Base-by-base conservation (phyloP, 1,139 yeast genomes). In the Taphrina populina region DNA sequence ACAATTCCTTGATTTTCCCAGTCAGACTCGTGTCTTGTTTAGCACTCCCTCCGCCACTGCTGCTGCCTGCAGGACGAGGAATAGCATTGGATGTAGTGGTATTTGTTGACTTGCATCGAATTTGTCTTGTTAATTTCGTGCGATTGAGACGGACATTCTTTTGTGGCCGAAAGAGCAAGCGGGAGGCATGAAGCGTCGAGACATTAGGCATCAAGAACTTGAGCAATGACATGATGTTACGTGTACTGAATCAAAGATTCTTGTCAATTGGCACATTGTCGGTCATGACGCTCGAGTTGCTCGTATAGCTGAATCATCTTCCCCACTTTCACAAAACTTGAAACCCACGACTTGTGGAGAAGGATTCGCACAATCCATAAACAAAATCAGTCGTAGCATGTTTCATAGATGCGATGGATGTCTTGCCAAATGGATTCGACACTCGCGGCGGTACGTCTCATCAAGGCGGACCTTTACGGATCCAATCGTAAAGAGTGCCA, bases 1-100 rank as follows among this genome's bases (percentile, higher is more conserved):
- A 78, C 61, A 92, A 73, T 4, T 80, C 84, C 68, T 81, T 85
- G 56, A 88, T 71, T 20, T 55, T 45, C 6, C 59, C 58, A 17
- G 52, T 45, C 29, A 60, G 51, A 19, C 46, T 33, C 4, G 35
- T 29, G 15, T 40, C 41, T 10, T 46, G 52, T 24, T 39, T 30
- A n/a, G 37, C 15, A 5, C n/a, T n/a, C n/a, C n/a, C n/a, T n/a
- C n/a, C n/a, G n/a, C n/a, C n/a, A n/a, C 15, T 17, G 19, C 11
- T 15, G 24, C 27, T 13, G 23, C 11, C 10, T 17, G 41, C n/a
- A n/a, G n/a, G n/a, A n/a, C n/a, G n/a, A n/a, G n/a, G n/a, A n/a
- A n/a, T n/a, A n/a, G n/a, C n/a, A n/a, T n/a, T n/a, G n/a, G 36
- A n/a, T 8, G 8, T 13, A n/a, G 13, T 33, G 15, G 36, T 6